These are phyloP conservation scores for Carex myosuroides DNA, from an alignment of 176 grass and related monocot genomes.

Conservation along the genomic window DNA sequence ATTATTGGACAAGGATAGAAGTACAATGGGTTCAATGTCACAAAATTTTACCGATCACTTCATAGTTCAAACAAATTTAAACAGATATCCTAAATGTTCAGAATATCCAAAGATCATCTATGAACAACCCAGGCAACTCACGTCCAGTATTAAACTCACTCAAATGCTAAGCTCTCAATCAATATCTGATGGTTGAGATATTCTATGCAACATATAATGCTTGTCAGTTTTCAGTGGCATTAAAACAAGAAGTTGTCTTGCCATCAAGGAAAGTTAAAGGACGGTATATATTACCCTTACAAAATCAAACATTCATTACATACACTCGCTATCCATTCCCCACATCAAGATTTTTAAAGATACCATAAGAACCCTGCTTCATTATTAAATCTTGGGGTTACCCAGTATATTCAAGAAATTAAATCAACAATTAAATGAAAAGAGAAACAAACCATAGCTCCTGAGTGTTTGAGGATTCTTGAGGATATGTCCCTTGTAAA, in stretches of 20 bases:
- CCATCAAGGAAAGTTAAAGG: neutral
- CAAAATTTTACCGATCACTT: neutral
- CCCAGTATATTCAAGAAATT: neutral
- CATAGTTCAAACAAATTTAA: neutral
- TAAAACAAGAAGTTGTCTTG: neutral
- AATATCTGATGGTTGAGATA: neutral
- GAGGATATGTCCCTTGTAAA: neutral
- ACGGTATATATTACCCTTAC: neutral
- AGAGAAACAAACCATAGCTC: constrained; percentile 5
- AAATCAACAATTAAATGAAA: neutral
- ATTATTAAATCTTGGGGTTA: neutral
- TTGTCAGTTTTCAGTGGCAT: neutral
- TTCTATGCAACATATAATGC: neutral
- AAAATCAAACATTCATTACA: neutral
- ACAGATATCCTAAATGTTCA: neutral
- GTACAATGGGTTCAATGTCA: neutral
- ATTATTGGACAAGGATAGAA: neutral
- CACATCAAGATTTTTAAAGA: neutral
- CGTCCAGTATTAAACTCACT: neutral
- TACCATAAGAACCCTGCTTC: neutral
- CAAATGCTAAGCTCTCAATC: neutral
- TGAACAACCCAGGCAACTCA: neutral
- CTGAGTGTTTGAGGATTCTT: neutral
- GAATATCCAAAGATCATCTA: neutral
- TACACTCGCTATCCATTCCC: neutral